Evolutionary conservation across 2,329 filamentous ascomycete genomes (phyloP), one percentile per base, ranked within the genome.

Genomic region (Cladophialophora chaetospira): DNA sequence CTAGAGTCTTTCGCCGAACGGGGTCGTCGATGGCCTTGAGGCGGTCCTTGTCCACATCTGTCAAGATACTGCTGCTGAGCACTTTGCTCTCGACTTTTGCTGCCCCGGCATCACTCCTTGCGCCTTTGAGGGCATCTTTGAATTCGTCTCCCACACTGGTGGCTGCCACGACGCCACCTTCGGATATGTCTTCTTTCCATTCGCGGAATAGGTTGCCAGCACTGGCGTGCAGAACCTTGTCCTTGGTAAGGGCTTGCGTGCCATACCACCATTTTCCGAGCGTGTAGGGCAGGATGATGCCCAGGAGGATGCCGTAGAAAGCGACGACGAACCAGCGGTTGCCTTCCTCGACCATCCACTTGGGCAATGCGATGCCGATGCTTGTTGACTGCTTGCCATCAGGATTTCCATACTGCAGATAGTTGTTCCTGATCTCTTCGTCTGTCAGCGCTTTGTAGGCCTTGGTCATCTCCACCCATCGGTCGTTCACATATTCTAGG

Each of bases 221-320:
- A 73, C 89, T 97, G 70, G 94, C 90, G 71, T 97, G 88, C 53
- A 96, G 80, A 23, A 97, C 88, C 66, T 90, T 91, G 74, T 99
- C 95, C 76, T 93, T 95, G 33, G 94, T 97, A 74, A 89, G 85
- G 67, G 87, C 85, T 73, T 96, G 93, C 29, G 91, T 95, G 59
- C 95, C 94, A 71, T 99, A 99, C 94, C 94, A 99, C 94, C 94
- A 99, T 57, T 88, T 91, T 45, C 94, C 94, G 54, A 99, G 93
- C 45, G 94, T 79, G 72, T 95, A 99, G 2, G 94, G 94, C 50
- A 99, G 79, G 58, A 97, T 78, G 60, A 97, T 89, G 53, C 93
- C 94, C 49, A 99, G 85, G 35, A 97, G 82, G 29, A 88, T 75
- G 33, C 91, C 92, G 72, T 99, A 99, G 62, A 97, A 82, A 55